Conservation (phyloP, 257 asterid genomes). For the Paulownia fortunei region DNA sequence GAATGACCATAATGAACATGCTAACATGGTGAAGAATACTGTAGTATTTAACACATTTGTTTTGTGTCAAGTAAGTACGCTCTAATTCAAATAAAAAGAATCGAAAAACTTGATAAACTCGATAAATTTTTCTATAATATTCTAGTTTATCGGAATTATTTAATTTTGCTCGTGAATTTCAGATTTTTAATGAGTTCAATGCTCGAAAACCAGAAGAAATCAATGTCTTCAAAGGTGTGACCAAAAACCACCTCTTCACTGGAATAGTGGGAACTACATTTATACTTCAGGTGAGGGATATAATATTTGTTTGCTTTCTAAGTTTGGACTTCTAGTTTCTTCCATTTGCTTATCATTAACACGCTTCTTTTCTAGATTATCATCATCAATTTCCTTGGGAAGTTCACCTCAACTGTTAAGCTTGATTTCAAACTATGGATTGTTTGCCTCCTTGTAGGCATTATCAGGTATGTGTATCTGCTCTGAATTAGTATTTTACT, state of each 20-base stretch:
- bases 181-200: constrained; percentile 90
- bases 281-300: constrained; percentile 68
- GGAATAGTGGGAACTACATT: constrained; percentile 86
- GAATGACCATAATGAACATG: constrained; percentile 47
- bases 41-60: constrained; percentile 84
- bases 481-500: not conserved
- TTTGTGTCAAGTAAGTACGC: constrained; percentile 84
- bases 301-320: not conserved
- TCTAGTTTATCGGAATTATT: not conserved
- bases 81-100: constrained; percentile 14
- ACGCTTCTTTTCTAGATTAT: constrained; percentile 52
- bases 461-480: constrained; percentile 61
- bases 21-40: constrained; percentile 78
- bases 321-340: not conserved
- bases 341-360: constrained; percentile 25
- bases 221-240: constrained; percentile 81
- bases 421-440: constrained; percentile 68
- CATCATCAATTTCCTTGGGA: constrained; percentile 82
- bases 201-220: constrained; percentile 87
- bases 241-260: constrained; percentile 75
- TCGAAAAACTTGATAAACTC: not conserved
- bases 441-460: constrained; percentile 62
- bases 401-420: constrained; percentile 65
- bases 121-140: not conserved
- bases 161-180: constrained; percentile 22